Conservation (phyloP, 2,329 filamentous ascomycete species). For the Alternaria incomplexa region DNA sequence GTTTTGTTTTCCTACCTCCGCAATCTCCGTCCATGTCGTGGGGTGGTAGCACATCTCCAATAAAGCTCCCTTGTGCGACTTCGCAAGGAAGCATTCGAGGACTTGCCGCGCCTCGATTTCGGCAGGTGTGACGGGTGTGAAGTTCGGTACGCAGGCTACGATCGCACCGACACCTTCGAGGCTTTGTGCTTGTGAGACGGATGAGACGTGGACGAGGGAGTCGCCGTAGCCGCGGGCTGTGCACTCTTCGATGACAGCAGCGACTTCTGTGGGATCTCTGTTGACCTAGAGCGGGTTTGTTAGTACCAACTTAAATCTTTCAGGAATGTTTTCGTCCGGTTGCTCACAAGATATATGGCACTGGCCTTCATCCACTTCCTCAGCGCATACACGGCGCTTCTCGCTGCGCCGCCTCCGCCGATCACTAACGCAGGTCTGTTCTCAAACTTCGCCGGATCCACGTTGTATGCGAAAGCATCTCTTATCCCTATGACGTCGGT, state of each 20-base stretch:
- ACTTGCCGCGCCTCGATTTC: constrained; percentile 68
- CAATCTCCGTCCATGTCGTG: constrained; percentile 67
- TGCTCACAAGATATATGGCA: constrained; percentile 68
- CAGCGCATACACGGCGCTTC: constrained; percentile 77
- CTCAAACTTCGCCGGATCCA: constrained; percentile 58
- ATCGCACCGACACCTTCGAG: constrained; percentile 69
- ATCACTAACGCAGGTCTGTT: constrained; percentile 73
- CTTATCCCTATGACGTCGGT: constrained; percentile 81
- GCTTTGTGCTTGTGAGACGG: constrained; percentile 63
- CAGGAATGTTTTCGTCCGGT: background rate
- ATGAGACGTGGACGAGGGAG: constrained; percentile 66
- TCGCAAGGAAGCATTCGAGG: constrained; percentile 56
- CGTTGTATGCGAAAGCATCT: constrained; percentile 66
- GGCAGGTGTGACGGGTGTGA: constrained; percentile 68
- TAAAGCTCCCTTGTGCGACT: constrained; percentile 68
- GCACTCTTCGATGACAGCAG: constrained; percentile 70
- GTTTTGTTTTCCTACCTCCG: constrained; percentile 63
- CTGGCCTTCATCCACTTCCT: constrained; percentile 71
- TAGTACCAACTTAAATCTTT: background rate
- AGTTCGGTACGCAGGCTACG: constrained; percentile 77
- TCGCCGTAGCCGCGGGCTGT: constrained; percentile 64
- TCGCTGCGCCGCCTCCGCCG: constrained; percentile 79
- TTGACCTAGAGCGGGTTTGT: constrained; percentile 57
- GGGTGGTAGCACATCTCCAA: constrained; percentile 88
- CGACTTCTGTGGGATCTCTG: constrained; percentile 71